Base-by-base conservation (phyloP, 2,329 filamentous ascomycete genomes). In the Pestalotiopsis sp. region DNA sequence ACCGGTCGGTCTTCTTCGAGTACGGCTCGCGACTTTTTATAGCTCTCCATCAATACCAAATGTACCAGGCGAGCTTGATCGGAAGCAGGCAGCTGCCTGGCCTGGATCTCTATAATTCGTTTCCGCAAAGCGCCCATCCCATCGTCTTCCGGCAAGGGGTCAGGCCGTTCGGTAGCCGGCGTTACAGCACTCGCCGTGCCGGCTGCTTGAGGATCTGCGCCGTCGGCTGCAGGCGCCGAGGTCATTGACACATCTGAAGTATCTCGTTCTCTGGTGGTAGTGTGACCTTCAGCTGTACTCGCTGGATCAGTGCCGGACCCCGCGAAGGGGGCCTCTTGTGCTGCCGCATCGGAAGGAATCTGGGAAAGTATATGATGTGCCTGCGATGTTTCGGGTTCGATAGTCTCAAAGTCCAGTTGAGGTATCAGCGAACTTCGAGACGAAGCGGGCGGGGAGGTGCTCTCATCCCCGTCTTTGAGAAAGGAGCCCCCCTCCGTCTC, bases 1-100 rank as follows among this genome's bases (percentile, higher is more conserved):
- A 73, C 76, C 73, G 67, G 71, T 66, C 67, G 75, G 73, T 72
- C 72, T 73, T 78, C 69, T 72, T 79, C 71, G 70, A 65, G 38
- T 68, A 70, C 39, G 39, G 75, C 76, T 68, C 80, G 82, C 14
- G 82, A 83, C 52, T 83, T 82, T 52, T 82, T 84, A 74, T 95
- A 93, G 52, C 88, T 87, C 76, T 93, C 91, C 66, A 90, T 90
- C 78, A 95, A 85, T 67, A 93, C 78, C 59, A 86, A 84, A 78
- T 95, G 93, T 79, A 95, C 90, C 74, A 91, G 82, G 69, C 85
- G 87, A 27, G 93, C 93, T 80, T 94, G 94, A 69, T 93, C 90
- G 6, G 84, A 78, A 58, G 85, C 83, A 3, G 86, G 79, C 62
- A 90, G 83, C 27, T 89, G 83, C 72, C 85, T 85, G 31, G 86